Conservation (phyloP, 2,329 filamentous ascomycete species). For the Ophiostoma ips region DNA sequence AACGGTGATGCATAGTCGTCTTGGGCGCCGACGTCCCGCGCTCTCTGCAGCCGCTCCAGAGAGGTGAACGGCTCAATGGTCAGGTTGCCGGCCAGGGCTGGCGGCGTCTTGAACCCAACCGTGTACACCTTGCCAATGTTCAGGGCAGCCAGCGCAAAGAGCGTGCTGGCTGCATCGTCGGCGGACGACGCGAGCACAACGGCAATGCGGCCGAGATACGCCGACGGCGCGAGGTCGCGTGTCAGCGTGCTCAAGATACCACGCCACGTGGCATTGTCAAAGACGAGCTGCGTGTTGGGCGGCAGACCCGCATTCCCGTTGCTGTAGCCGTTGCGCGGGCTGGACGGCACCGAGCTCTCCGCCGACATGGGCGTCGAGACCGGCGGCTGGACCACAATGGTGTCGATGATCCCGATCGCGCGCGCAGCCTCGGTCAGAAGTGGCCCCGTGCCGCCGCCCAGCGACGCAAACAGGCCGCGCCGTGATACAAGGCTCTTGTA, state of each 20-base stretch:
- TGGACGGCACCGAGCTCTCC: constrained; percentile 34
- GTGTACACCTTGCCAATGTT: constrained; percentile 70
- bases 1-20: constrained; percentile 49
- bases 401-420: constrained; percentile 70
- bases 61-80: constrained; percentile 69
- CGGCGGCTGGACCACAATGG: constrained; percentile 51
- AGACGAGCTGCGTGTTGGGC: constrained; percentile 45
- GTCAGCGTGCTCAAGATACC: constrained; percentile 72
- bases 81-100: constrained; percentile 48
- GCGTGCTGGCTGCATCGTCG: constrained; percentile 62
- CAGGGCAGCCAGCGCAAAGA: constrained; percentile 66
- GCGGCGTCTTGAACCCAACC: constrained; percentile 59
- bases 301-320: constrained; percentile 23
- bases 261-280: constrained; percentile 77
- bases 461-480: constrained; percentile 32
- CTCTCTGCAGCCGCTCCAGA: constrained; percentile 47
- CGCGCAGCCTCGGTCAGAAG: constrained; percentile 61
- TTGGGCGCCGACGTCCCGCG: constrained; percentile 28
- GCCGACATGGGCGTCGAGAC: constrained; percentile 30
- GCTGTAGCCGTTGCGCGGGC: constrained; percentile 18
- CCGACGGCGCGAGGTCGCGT: constrained; percentile 68
- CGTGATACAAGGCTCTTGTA: constrained; percentile 45
- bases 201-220: constrained; percentile 62
- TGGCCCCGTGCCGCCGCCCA: constrained; percentile 38
- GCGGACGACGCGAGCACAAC: constrained; percentile 60